Evolutionary conservation across 257 asterid genomes (phyloP).

Genomic region (Ocimum tenuiflorum): DNA sequence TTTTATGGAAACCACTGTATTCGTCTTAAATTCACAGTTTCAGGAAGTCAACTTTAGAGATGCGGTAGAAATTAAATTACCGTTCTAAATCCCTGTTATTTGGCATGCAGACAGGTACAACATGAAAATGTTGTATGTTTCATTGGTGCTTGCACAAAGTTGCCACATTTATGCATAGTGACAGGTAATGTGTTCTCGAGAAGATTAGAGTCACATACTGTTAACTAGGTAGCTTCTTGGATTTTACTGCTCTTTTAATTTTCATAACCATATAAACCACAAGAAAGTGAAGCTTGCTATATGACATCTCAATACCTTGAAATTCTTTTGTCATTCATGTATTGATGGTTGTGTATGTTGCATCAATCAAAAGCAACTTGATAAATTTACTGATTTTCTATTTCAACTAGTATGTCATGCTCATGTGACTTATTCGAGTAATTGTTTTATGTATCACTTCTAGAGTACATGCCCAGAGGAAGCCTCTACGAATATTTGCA

Average conservation of each 20-base stretch:
- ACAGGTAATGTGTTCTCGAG: constrained; percentile 56
- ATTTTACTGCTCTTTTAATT: background rate
- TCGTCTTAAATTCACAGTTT: background rate
- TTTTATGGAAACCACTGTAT: background rate
- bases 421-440: constrained; percentile 17
- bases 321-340: background rate
- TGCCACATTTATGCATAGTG: constrained; percentile 70
- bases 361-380: constrained; percentile 14
- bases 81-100: constrained; percentile 18
- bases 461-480: constrained; percentile 87
- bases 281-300: constrained; percentile 1
- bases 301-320: background rate
- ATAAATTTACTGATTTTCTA: background rate
- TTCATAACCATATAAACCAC: background rate
- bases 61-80: background rate
- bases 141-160: constrained; percentile 77
- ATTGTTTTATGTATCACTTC: constrained; percentile 20
- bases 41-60: background rate
- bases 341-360: constrained; percentile 5
- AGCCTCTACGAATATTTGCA: constrained; percentile 77
- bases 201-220: constrained; percentile 5
- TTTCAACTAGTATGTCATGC: background rate
- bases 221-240: no score
- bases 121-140: constrained; percentile 76
- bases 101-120: constrained; percentile 64